These are phyloP conservation scores for Penicillium paxilli DNA, from an alignment of 495 filamentous ascomycete species.

Conservation along the genomic window DNA sequence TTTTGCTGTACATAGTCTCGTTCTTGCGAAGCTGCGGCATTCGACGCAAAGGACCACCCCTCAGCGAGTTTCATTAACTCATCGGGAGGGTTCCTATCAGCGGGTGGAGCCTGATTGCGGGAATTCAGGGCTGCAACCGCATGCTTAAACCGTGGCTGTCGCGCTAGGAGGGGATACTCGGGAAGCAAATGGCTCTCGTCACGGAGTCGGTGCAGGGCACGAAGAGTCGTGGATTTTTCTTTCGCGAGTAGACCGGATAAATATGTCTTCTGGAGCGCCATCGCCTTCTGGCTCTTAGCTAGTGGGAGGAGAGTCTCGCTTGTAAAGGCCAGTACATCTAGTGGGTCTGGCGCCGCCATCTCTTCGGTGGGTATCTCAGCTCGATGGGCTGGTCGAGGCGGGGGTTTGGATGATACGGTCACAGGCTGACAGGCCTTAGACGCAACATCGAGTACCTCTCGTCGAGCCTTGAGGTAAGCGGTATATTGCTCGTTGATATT, in stretches of 20 bases:
- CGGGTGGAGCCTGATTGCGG: conserved; percentile 15
- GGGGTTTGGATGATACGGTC: conserved; percentile 21
- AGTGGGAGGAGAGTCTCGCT: conserved; percentile 55
- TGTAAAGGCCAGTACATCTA: conserved; percentile 53
- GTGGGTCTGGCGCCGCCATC: conserved; percentile 16
- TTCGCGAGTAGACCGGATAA: conserved; percentile 56
- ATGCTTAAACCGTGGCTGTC: conserved; percentile 45
- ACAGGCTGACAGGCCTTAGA: conserved; percentile 39
- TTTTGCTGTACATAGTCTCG: conserved; percentile 41
- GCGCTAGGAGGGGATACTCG: conserved; percentile 54
- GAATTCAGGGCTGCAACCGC: conserved; percentile 33
- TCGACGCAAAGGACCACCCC: conserved; percentile 52
- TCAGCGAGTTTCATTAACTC: conserved; percentile 38
- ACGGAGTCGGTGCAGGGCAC: conserved; percentile 57
- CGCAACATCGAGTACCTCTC: conserved; percentile 37
- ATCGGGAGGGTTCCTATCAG: conserved; percentile 24
- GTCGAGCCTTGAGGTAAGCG: conserved; percentile 38
- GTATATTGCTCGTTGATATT: conserved; percentile 52
- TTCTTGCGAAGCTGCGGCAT: conserved; percentile 36
- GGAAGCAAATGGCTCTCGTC: conserved; percentile 72
- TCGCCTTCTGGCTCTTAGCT: conserved; percentile 59
- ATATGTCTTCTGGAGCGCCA: conserved; percentile 66
- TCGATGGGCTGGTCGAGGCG: conserved; percentile 28
- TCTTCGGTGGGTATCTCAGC: conserved; percentile 13
- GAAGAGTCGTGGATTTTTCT: conserved; percentile 58